These are phyloP conservation scores for Didymosphaeria variabile DNA, from an alignment of 2,329 filamentous ascomycete species.

Conservation along the genomic window DNA sequence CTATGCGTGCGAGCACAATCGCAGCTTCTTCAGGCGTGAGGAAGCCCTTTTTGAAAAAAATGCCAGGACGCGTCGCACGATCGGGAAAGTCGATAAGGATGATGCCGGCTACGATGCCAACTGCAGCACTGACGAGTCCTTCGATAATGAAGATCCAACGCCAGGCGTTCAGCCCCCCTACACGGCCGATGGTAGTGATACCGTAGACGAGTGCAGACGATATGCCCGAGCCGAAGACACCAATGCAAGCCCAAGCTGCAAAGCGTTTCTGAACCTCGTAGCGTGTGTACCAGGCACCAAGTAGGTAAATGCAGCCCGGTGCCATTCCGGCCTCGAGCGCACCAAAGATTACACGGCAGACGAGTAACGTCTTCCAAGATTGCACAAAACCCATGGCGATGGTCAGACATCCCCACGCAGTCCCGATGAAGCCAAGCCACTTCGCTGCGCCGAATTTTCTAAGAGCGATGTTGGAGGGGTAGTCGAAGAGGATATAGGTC, in stretches of 20 bases:
- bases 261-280: conserved; percentile 59
- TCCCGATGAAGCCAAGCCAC: conserved; percentile 19
- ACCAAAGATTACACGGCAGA: conserved; percentile 28
- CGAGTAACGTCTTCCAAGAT: conserved; percentile 16
- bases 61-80: conserved; percentile 16
- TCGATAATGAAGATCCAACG: conserved; percentile 21
- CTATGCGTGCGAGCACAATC: conserved; percentile 39
- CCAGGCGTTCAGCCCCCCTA: conserved; percentile 10
- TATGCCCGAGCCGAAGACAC: conserved; percentile 62
- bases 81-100: conserved; percentile 24
- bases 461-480: conserved; percentile 16
- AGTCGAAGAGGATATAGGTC: conserved; percentile 23
- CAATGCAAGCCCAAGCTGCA: conserved; percentile 62
- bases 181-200: conserved; percentile 31
- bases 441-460: conserved; percentile 14
- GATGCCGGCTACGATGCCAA: conserved; percentile 18
- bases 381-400: conserved; percentile 17
- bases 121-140: conserved; percentile 18
- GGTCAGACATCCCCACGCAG: conserved; percentile 9
- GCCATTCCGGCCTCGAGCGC: conserved; percentile 27
- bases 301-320: conserved; percentile 23
- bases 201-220: conserved; percentile 60
- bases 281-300: conserved; percentile 55
- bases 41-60: conserved; percentile 32
- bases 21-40: conserved; percentile 37